Conservation (phyloP, 441 rosid genomes). For the Euphorbia celastroides region DNA sequence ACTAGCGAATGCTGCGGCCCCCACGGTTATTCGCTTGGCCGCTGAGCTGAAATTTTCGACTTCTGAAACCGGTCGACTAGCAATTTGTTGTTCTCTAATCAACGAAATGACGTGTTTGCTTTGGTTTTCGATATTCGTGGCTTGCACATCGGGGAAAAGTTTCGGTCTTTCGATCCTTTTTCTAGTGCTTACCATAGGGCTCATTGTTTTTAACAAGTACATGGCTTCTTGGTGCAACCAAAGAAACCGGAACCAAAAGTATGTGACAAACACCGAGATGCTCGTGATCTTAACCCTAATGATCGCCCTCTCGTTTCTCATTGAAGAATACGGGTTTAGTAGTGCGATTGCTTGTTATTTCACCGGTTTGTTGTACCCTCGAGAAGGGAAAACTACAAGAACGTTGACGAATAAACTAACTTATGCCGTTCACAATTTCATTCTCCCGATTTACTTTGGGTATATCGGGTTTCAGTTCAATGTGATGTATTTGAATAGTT, state of each 20-base stretch:
- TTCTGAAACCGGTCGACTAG: constrained; percentile 60
- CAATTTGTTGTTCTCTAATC: constrained; percentile 48
- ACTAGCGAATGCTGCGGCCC: constrained; percentile 66
- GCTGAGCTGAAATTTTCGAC: constrained; percentile 68
- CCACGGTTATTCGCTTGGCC: constrained; percentile 55
- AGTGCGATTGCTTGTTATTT: constrained; percentile 47
- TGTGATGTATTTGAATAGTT: constrained; percentile 3
- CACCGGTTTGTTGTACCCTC: constrained; percentile 64
- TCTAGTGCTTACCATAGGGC: constrained; percentile 24
- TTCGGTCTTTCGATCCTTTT: constrained; percentile 30
- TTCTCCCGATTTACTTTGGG: constrained; percentile 80
- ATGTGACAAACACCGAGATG: constrained; percentile 54
- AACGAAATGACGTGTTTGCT: constrained; percentile 51
- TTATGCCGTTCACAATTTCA: constrained; percentile 61
- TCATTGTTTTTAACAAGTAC: constrained; percentile 39
- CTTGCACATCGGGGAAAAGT: constrained; percentile 23
- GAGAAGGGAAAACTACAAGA: constrained; percentile 72
- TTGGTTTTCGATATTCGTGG: constrained; percentile 20
- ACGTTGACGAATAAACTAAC: constrained; percentile 56
- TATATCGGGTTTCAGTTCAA: constrained; percentile 67
- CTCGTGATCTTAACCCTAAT: constrained; percentile 39
- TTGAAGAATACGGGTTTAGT: constrained; percentile 38
- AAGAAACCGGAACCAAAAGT: constrained; percentile 47
- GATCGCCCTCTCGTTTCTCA: constrained; percentile 26
- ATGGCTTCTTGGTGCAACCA: constrained; percentile 51